Evolutionary conservation across 1,139 yeast species (phyloP).

Genomic region (Candida gigantensis): DNA sequence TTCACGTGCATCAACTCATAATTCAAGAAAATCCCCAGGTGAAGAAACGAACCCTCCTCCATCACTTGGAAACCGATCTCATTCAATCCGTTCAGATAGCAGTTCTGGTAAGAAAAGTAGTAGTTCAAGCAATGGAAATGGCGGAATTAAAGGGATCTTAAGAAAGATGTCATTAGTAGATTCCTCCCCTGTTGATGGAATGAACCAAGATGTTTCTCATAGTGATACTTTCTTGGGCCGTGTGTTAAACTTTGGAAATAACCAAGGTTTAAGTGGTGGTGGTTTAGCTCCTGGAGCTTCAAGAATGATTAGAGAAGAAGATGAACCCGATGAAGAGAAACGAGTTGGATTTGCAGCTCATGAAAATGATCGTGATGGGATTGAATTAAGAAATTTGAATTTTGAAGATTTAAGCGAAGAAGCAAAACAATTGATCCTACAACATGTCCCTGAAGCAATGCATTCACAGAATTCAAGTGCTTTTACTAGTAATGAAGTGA

Average conservation of each 20-base stretch:
- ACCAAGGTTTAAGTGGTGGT: slow-evolving; percentile 38
- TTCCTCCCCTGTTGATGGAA: slow-evolving; percentile 21
- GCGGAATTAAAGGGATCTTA: slow-evolving; percentile 32
- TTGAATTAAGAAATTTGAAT: slow-evolving; percentile 37
- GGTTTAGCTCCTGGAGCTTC: slow-evolving; percentile 48
- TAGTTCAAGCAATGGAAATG: slow-evolving; percentile 14
- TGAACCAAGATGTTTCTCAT: slow-evolving; percentile 20
- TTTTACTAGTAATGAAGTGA: slow-evolving; percentile 10
- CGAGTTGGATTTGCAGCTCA: slow-evolving; percentile 17
- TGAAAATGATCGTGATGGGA: slow-evolving; percentile 18
- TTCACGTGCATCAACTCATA: slow-evolving; percentile 1
- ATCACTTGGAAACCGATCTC: slow-evolving; percentile 4
- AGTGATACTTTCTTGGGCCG: slow-evolving; percentile 45
- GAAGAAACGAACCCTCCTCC: background rate
- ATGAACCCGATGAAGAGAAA: slow-evolving; percentile 23
- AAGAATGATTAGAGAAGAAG: slow-evolving; percentile 14
- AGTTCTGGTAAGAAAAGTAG: slow-evolving; percentile 5
- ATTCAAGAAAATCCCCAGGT: background rate
- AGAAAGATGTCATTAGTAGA: slow-evolving; percentile 40
- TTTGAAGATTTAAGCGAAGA: slow-evolving; percentile 40
- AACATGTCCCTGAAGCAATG: slow-evolving; percentile 32
- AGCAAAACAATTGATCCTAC: slow-evolving; percentile 41
- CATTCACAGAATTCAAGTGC: slow-evolving; percentile 9
- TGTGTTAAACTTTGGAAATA: slow-evolving; percentile 27
- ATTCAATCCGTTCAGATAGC: slow-evolving; percentile 4